A percentile compares a stretch with the other conserved stretches of the same genome.
Evolutionary conservation across 192 early-diverging fungal species (phyloP).

Genomic region (Phlyctochytrium arcticum): DNA sequence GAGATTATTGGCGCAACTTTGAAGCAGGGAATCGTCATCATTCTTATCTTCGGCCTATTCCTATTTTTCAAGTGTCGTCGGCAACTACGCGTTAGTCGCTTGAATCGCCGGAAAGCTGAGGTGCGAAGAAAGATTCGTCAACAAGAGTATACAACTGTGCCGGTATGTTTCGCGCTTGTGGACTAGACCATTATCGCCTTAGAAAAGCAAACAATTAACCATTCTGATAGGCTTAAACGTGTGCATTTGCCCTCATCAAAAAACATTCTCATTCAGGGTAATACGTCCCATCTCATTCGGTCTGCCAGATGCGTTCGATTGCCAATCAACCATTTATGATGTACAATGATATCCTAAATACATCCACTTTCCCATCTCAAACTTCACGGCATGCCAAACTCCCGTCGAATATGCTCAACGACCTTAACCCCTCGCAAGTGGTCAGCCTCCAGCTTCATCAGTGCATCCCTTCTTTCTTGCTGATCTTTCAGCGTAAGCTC

Average conservation of each 20-base stretch:
- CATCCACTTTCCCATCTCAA: too few species aligned
- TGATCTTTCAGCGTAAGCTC: too few species aligned
- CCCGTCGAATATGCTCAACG: background rate
- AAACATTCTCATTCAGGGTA: too few species aligned
- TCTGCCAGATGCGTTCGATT: too few species aligned
- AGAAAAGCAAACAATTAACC: too few species aligned
- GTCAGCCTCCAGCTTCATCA: background rate
- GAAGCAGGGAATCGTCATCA: conserved; percentile 24
- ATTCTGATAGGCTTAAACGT: background rate
- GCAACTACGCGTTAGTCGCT: conserved; percentile 8
- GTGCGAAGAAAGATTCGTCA: conserved; percentile 15
- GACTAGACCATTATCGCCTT: too few species aligned
- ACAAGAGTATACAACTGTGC: conserved; percentile 10
- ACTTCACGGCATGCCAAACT: background rate
- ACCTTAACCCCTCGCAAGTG: background rate
- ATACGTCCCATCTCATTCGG: too few species aligned
- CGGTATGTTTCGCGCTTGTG: too few species aligned
- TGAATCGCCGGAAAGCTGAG: conserved; percentile 11
- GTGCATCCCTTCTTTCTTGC: background rate
- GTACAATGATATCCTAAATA: too few species aligned
- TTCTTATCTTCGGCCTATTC: conserved; percentile 13
- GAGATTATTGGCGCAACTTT: conserved; percentile 16
- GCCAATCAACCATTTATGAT: too few species aligned
- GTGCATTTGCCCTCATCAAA: background rate
- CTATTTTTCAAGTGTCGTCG: conserved; percentile 14